phyloP scores from a whole-genome alignment of 495 filamentous ascomycete genomes.

The Penicillium dipodomyicola region DNA sequence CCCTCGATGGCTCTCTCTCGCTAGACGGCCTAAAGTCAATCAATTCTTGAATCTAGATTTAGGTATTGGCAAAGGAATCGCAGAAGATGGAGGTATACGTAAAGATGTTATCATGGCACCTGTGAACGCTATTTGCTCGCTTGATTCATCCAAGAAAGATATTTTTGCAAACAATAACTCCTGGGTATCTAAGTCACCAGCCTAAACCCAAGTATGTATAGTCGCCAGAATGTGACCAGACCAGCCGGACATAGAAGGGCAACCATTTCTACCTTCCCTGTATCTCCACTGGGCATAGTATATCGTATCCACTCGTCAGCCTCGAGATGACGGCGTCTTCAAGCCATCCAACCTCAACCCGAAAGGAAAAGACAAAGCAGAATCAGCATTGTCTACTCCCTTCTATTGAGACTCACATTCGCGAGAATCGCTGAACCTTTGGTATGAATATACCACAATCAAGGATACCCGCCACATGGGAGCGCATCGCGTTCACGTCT shows the following conservation, averaged over 20 bases:
- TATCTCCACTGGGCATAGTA: not conserved
- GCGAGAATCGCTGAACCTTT: not conserved
- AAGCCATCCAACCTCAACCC: not conserved
- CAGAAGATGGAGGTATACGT: not conserved
- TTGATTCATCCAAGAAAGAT: not conserved
- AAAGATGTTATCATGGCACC: not conserved
- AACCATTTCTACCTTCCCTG: not conserved
- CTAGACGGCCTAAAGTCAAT: not conserved
- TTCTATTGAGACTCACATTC: not conserved
- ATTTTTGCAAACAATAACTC: slow-evolving; percentile 17
- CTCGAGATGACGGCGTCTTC: not conserved
- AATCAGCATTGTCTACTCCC: not conserved
- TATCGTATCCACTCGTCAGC: not conserved
- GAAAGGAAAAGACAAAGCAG: not conserved
- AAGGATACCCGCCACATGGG: not conserved
- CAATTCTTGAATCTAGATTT: not conserved
- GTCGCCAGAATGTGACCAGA: slow-evolving; percentile 14
- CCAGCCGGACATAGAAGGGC: slow-evolving; percentile 9
- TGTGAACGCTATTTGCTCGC: not conserved
- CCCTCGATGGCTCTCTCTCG: not conserved
- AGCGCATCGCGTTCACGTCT: not conserved
- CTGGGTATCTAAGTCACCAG: slow-evolving; percentile 23
- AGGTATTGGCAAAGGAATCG: not conserved
- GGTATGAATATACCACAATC: not conserved
- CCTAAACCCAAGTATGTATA: slow-evolving; percentile 6